Evolutionary conservation across 495 filamentous ascomycete genomes (phyloP).

Genomic region (Xylaria scruposa): DNA sequence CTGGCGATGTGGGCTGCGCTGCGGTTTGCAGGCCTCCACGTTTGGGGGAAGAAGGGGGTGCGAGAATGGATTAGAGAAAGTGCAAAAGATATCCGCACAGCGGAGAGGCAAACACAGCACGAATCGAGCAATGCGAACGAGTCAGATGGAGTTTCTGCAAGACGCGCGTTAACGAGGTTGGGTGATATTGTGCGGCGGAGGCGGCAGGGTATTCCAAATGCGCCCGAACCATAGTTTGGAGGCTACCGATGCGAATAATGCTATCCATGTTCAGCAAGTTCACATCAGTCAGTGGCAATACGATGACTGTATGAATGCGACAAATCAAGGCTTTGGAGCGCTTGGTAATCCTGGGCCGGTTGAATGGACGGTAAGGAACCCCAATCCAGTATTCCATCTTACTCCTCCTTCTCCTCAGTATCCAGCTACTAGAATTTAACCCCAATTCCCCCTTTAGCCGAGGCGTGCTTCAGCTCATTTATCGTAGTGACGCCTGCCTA

Average conservation of each 20-base stretch:
- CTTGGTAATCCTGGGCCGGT: not conserved
- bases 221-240: not conserved
- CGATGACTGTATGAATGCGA: not conserved
- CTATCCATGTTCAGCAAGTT: not conserved
- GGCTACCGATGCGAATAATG: not conserved
- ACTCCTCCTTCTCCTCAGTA: not conserved
- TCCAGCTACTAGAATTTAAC: not conserved
- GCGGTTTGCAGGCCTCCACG: not conserved
- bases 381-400: not conserved
- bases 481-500: not conserved
- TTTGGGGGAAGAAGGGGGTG: not conserved
- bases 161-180: too few species aligned
- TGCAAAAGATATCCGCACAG: too few species aligned
- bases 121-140: too few species aligned
- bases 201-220: too few species aligned
- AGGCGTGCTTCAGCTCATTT: slow-evolving; percentile 3
- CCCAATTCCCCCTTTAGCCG: slow-evolving; percentile 14
- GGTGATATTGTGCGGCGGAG: too few species aligned
- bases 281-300: not conserved
- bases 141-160: too few species aligned
- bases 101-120: too few species aligned
- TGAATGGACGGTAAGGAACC: slow-evolving; percentile 7
- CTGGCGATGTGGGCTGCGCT: not conserved
- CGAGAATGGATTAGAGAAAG: too few species aligned
- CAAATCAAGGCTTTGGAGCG: not conserved